These are phyloP conservation scores for Saitozyma podzolica DNA, from an alignment of 768 basidiomycete species.

Conservation along the genomic window DNA sequence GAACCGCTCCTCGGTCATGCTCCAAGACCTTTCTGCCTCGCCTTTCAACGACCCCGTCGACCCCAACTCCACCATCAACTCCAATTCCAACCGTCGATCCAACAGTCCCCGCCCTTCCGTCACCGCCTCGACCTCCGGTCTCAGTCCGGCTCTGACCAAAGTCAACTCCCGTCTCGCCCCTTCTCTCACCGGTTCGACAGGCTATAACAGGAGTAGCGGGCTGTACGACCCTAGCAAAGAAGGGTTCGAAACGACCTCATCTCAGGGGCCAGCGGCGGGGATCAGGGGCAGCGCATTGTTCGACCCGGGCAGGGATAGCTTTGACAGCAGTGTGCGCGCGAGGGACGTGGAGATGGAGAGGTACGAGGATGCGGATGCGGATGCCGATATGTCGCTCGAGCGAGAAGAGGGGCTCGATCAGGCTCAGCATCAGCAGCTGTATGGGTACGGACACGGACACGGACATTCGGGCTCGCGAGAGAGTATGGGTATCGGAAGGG, in stretches of 20 bases:
- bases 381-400: not conserved
- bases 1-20: constrained; percentile 59
- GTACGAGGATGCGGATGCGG: constrained; percentile 8
- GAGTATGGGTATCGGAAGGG: constrained; percentile 7
- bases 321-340: not conserved
- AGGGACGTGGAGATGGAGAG: not conserved
- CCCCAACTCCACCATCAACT: not conserved
- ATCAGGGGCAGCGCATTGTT: not conserved
- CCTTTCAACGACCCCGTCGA: not conserved
- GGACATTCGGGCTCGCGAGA: not conserved
- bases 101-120: constrained; percentile 5
- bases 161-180: constrained; percentile 1
- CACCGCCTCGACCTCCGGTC: constrained; percentile 3
- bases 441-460: too few relatives aligned
- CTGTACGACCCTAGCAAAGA: constrained; percentile 4
- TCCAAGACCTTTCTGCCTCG: not conserved
- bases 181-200: constrained; percentile 1
- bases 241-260: not conserved
- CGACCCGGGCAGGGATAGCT: constrained; percentile 5
- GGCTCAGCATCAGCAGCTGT: too few relatives aligned
- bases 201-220: not conserved
- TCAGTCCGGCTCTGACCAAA: not conserved
- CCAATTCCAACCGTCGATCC: too few relatives aligned
- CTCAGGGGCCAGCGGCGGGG: not conserved
- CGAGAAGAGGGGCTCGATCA: not conserved